These are phyloP conservation scores for Phaseolus lunatus DNA, from an alignment of 306 rosid species.

Conservation along the genomic window DNA sequence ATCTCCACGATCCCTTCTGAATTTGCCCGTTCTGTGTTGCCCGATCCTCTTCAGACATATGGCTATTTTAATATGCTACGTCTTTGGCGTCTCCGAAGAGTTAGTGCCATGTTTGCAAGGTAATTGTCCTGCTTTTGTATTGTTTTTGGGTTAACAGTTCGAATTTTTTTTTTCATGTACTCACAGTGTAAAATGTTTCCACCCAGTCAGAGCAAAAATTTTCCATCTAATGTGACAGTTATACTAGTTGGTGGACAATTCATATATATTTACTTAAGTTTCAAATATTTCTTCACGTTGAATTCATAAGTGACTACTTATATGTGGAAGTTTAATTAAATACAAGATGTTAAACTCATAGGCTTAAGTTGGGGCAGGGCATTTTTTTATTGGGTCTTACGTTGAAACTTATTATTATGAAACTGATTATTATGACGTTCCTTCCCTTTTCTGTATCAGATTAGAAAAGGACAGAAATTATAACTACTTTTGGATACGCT, in stretches of 20 bases:
- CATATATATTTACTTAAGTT: no score
- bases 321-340: no score
- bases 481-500: constrained; percentile 78
- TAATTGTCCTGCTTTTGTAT: constrained; percentile 18
- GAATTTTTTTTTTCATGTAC: no score
- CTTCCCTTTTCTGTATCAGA: constrained; percentile 51
- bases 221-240: no score
- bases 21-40: constrained; percentile 46
- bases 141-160: neutral
- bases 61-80: constrained; percentile 80
- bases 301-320: no score
- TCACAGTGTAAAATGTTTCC: no score
- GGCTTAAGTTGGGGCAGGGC: neutral
- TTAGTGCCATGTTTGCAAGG: constrained; percentile 80
- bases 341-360: no score
- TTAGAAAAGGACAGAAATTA: constrained; percentile 79
- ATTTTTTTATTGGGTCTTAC: neutral
- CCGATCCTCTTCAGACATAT: constrained; percentile 50
- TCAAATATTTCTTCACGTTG: no score
- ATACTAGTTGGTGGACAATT: no score
- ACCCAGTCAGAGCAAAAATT: no score
- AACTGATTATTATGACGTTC: no score
- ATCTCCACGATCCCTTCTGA: constrained; percentile 72
- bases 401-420: constrained; percentile 22
- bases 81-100: constrained; percentile 86